phyloP scores from a whole-genome alignment of 140 eudicot genomes.

The Erigeron philadelphicus region DNA sequence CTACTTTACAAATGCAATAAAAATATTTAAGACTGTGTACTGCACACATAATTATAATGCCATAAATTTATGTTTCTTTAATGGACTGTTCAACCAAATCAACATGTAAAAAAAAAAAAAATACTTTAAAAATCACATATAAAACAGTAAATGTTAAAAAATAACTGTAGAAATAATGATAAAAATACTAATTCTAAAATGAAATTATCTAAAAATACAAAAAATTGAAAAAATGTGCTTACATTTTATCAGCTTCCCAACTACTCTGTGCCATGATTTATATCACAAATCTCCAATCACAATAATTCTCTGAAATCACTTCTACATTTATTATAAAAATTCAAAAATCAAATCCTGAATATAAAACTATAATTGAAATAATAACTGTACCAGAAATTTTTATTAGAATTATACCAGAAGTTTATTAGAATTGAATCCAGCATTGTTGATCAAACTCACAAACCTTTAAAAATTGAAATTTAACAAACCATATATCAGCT shows the following conservation, averaged over 20 bases:
- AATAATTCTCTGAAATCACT: slow-evolving; percentile 24
- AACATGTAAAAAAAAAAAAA: slow-evolving; percentile 8
- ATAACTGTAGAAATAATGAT: neutral
- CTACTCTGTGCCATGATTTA: slow-evolving; percentile 80
- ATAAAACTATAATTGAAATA: neutral
- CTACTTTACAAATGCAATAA: slow-evolving; percentile 4
- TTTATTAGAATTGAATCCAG: slow-evolving; percentile 24
- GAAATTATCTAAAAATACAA: neutral
- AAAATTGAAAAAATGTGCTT: slow-evolving; percentile 14
- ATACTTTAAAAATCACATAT: slow-evolving; percentile 11
- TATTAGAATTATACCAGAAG: slow-evolving; percentile 33
- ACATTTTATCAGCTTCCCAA: slow-evolving; percentile 99
- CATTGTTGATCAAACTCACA: slow-evolving; percentile 32
- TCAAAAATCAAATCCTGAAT: neutral
- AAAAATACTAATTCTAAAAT: neutral
- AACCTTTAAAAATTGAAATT: slow-evolving; percentile 8
- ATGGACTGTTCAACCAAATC: slow-evolving; percentile 22
- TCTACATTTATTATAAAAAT: slow-evolving; percentile 23
- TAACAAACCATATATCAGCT: slow-evolving; percentile 2
- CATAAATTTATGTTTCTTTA: slow-evolving; percentile 17
- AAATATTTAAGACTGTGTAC: slow-evolving; percentile 11
- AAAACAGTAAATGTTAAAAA: neutral
- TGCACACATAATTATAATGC: slow-evolving; percentile 15
- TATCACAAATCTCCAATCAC: slow-evolving; percentile 15
- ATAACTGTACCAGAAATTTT: slow-evolving; percentile 28